Evolutionary conservation across 1,284 basidiomycete species (phyloP), one percentile per base, ranked within the genome.

Genomic region (Pseudozyma flocculosa): DNA sequence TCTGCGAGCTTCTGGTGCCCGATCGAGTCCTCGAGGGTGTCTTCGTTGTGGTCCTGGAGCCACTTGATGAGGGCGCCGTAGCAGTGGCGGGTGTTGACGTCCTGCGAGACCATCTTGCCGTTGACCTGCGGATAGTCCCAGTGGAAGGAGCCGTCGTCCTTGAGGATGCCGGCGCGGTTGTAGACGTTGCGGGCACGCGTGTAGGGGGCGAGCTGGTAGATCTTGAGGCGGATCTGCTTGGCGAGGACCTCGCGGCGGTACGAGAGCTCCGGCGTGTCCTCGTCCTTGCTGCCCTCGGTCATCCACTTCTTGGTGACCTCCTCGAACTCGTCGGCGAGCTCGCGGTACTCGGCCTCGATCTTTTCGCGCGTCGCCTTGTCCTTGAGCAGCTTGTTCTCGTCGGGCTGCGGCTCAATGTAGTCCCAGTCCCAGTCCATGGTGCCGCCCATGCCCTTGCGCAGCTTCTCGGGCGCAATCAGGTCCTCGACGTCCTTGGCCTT

Each of bases 371-470:
- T 75, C 50, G 73, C 70, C 2, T 44, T 61, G 51, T 78, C 74
- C 52, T 79, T 73, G 48, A 70, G 53, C 24, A 66, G 40, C 38
- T 68, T 69, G 52, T 78, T 78, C 55, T 78, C 75, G 17, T 59
- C 56, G 13, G 70, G 62, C 43, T 74, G 61, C 4, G 74, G 74
- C 63, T 78, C 75, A 19, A 65, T 65, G 61, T 78, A 78, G 60
- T 73, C 57, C 75, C 75, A 78, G 45, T 76, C 74, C 74, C 75
- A 76, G 49, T 76, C 68, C 59, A 76, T 67, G 34, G 72, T 78
- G 22, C 75, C 75, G 51, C 75, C 75, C 75, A 78, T 78, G 23
- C 63, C 74, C 53, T 69, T 73, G 26, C 71, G 65, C 42, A 78
- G 58, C 62, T 73, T 76, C 51, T 53, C 55, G 17, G 58, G 40